Evolutionary conservation across 2,329 filamentous ascomycete species (phyloP).

Genomic region (Fusarium sp.): DNA sequence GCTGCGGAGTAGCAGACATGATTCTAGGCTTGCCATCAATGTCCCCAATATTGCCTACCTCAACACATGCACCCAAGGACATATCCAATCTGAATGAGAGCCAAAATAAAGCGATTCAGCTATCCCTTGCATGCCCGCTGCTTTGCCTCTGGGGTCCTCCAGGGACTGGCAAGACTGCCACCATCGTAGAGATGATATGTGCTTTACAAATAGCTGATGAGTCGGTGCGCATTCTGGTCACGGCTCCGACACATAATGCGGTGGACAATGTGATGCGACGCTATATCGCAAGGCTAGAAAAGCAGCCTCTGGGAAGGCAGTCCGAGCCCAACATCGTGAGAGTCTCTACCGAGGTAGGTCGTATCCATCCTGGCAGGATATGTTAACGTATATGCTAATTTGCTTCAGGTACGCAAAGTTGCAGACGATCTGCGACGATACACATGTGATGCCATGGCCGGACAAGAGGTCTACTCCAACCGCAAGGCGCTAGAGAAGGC

Average conservation of each 20-base stretch:
- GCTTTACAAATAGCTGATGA: constrained; percentile 46
- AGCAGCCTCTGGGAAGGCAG: neutral
- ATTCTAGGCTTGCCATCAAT: neutral
- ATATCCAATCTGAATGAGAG: constrained; percentile 24
- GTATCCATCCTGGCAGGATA: neutral
- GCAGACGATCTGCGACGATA: constrained; percentile 50
- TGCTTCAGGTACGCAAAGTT: constrained; percentile 50
- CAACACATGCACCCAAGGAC: neutral
- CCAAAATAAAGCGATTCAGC: constrained; percentile 28
- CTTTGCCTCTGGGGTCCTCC: constrained; percentile 59
- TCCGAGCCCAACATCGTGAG: neutral
- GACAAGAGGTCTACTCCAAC: constrained; percentile 45
- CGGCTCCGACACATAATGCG: constrained; percentile 59
- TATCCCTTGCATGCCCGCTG: constrained; percentile 48
- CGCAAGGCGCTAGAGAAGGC: constrained; percentile 51
- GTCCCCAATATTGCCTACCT: rapidly evolving
- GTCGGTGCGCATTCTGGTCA: constrained; percentile 51
- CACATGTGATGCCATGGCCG: constrained; percentile 52
- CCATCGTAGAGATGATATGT: constrained; percentile 54
- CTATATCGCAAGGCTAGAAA: constrained; percentile 41
- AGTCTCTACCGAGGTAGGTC: constrained; percentile 32
- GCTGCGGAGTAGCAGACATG: constrained; percentile 49
- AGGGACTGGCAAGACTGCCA: constrained; percentile 59
- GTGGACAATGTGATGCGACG: constrained; percentile 58
- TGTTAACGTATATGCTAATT: neutral